Evolutionary conservation across 148 eudicot genomes (phyloP).

Genomic region (Silene latifolia): DNA sequence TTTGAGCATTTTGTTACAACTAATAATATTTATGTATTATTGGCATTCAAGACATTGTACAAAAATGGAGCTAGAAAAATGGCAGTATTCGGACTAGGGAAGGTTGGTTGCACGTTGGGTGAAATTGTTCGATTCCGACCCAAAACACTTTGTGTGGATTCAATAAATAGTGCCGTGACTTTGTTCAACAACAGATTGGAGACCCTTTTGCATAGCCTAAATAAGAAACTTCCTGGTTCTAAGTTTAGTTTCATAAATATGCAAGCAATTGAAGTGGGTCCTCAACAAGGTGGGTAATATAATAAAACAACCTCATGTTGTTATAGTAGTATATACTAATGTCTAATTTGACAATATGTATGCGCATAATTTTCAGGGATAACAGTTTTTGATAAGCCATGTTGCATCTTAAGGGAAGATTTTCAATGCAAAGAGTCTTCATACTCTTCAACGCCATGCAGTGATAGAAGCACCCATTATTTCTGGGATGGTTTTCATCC

Average conservation of each 20-base stretch:
- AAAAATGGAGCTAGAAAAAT: constrained; percentile 28
- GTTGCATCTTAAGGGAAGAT: constrained; percentile 19
- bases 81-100: constrained; percentile 24
- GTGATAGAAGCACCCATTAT: neutral
- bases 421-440: constrained; percentile 13
- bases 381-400: neutral
- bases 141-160: constrained; percentile 12
- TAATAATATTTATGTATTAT: neutral
- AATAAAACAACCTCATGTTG: too few species aligned
- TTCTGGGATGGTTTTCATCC: constrained; percentile 29
- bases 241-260: constrained; percentile 14
- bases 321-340: too few species aligned
- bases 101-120: constrained; percentile 19
- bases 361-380: neutral
- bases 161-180: constrained; percentile 6
- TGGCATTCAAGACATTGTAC: constrained; percentile 17
- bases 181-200: constrained; percentile 21
- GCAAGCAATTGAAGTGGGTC: constrained; percentile 10
- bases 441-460: neutral
- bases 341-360: neutral
- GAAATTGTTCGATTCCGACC: constrained; percentile 6
- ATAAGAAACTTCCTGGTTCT: neutral
- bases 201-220: constrained; percentile 14
- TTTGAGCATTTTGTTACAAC: neutral
- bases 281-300: constrained; percentile 4